Evolutionary conservation across 2,329 filamentous ascomycete species (phyloP).

Genomic region (Knoxdaviesia capensis): DNA sequence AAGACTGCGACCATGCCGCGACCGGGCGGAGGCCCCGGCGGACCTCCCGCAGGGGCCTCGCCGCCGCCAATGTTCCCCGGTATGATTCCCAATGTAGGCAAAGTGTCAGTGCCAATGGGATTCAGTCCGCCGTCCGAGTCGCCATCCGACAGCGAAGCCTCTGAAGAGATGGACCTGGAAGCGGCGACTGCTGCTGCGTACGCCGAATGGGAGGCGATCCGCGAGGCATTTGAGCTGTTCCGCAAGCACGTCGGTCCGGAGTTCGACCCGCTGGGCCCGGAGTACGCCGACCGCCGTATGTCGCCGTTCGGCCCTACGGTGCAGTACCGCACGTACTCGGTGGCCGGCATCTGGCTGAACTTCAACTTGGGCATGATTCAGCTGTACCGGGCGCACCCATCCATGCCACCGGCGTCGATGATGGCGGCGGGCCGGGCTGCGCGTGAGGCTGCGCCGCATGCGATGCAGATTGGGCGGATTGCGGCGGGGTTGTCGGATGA

Average conservation of each 20-base stretch:
- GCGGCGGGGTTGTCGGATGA: conserved; percentile 48
- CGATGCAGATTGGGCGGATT: conserved; percentile 62
- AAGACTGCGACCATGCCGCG: conserved; percentile 25
- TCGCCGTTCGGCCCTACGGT: conserved; percentile 67
- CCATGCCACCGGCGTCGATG: conserved; percentile 82
- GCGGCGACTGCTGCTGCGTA: conserved; percentile 48
- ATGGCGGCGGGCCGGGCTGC: conserved; percentile 66
- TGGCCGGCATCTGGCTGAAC: conserved; percentile 73
- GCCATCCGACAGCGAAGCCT: conserved; percentile 20
- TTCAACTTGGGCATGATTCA: conserved; percentile 73
- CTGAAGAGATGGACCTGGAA: conserved; percentile 38
- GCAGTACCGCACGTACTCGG: conserved; percentile 70
- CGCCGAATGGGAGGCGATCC: conserved; percentile 61
- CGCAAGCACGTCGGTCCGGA: conserved; percentile 45
- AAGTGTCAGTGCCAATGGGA: conserved; percentile 29
- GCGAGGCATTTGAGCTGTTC: conserved; percentile 48
- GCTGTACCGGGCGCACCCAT: conserved; percentile 63
- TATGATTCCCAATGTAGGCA: conserved; percentile 31
- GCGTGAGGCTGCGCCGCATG: conserved; percentile 46
- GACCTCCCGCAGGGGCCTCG: conserved; percentile 9
- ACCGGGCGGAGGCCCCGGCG: no score
- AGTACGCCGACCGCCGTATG: conserved; percentile 38
- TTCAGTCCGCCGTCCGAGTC: conserved; percentile 31
- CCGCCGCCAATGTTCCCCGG: conserved; percentile 29
- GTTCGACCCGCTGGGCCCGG: conserved; percentile 55